Conservation (phyloP, 2,329 filamentous ascomycete genomes). For the Huntiella savannae region DNA sequence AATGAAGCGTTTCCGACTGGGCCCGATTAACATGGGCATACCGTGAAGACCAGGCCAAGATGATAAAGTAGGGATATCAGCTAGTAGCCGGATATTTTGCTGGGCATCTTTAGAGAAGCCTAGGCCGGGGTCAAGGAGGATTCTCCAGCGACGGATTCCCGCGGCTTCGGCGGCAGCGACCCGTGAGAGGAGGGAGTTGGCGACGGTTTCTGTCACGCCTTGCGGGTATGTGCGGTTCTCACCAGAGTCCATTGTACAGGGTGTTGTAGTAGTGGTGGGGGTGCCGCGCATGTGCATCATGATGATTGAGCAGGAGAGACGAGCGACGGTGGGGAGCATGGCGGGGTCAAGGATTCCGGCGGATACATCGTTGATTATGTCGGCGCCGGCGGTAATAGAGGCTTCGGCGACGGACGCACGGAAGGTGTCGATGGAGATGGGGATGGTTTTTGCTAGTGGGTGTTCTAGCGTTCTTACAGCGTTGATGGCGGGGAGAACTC, state of each 20-base stretch:
- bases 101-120: conserved; percentile 74
- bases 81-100: conserved; percentile 68
- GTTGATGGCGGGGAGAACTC: conserved; percentile 62
- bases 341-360: conserved; percentile 57
- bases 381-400: conserved; percentile 59
- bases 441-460: conserved; percentile 41
- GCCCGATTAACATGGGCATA: conserved; percentile 75
- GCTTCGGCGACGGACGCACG: conserved; percentile 63
- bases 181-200: conserved; percentile 47
- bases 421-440: conserved; percentile 85
- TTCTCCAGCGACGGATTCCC: conserved; percentile 79
- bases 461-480: conserved; percentile 41
- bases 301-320: conserved; percentile 56
- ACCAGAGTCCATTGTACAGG: conserved; percentile 47
- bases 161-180: conserved; percentile 58
- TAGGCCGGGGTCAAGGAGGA: conserved; percentile 82
- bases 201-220: conserved; percentile 47
- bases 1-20: conserved; percentile 78
- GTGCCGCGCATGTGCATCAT: conserved; percentile 85
- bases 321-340: conserved; percentile 68
- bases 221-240: conserved; percentile 46
- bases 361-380: conserved; percentile 90
- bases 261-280: conserved; percentile 24
- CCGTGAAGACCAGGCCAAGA: conserved; percentile 44
- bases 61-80: conserved; percentile 44